Evolutionary conservation across 2,329 filamentous ascomycete species (phyloP).

Genomic region (Sporothrix dimorphospora): DNA sequence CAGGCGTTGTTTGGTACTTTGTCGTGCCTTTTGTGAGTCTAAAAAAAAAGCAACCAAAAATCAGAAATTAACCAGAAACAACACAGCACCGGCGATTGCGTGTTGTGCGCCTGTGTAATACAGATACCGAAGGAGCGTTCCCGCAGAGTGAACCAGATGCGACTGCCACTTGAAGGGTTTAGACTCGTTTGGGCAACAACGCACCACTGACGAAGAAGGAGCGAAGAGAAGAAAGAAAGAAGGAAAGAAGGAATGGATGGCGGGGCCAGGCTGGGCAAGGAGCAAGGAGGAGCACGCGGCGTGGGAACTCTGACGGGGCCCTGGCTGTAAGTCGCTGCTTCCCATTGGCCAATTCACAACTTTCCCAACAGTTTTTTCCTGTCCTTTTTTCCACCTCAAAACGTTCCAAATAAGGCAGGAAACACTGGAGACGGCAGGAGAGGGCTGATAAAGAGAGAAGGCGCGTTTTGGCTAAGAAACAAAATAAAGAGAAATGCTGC

Average conservation of each 20-base stretch:
- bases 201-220: not conserved
- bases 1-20: not conserved
- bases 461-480: not conserved
- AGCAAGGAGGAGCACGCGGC: not conserved
- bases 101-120: not conserved
- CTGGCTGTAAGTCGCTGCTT: slow-evolving; percentile 31
- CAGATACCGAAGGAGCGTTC: slow-evolving; percentile 11
- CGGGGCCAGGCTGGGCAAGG: slow-evolving; percentile 1
- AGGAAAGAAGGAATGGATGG: not conserved
- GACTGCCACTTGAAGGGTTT: not conserved
- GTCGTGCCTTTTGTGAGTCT: not conserved
- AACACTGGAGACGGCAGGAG: slow-evolving; percentile 8
- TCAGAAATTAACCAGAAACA: not conserved
- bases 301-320: not conserved
- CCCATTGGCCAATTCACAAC: slow-evolving; percentile 30
- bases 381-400: not conserved
- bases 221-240: not conserved
- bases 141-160: not conserved
- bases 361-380: slow-evolving; percentile 33
- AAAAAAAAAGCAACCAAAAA: not conserved
- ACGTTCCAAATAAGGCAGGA: slow-evolving; percentile 14
- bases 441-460: not conserved
- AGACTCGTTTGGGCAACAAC: slow-evolving; percentile 5
- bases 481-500: not conserved
- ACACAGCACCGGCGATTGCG: not conserved